Conservation (phyloP, 2,329 filamentous ascomycete genomes). For the Fusarium coicis region DNA sequence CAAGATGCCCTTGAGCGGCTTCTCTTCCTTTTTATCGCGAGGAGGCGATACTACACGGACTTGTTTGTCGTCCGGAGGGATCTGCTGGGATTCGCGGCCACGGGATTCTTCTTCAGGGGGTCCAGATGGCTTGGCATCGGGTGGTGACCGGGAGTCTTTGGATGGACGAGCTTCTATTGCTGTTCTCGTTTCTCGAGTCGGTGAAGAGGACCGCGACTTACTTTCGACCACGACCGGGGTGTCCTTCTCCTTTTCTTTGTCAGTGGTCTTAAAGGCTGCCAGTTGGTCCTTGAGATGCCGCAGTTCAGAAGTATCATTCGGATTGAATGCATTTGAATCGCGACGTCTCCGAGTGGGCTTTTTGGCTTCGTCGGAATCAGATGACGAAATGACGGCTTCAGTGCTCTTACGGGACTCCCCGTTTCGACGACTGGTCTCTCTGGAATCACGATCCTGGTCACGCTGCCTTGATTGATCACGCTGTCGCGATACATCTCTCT, state of each 20-base stretch:
- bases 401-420: slow-evolving; percentile 52
- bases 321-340: slow-evolving; percentile 59
- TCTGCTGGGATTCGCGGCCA: slow-evolving; percentile 54
- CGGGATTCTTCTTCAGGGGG: slow-evolving; percentile 49
- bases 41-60: slow-evolving; percentile 81
- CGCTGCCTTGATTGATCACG: slow-evolving; percentile 35
- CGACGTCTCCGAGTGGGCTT: slow-evolving; percentile 52
- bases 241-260: slow-evolving; percentile 41
- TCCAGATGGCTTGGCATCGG: slow-evolving; percentile 26
- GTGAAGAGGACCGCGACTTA: slow-evolving; percentile 40
- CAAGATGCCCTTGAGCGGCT: slow-evolving; percentile 84
- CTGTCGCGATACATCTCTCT: slow-evolving; percentile 33
- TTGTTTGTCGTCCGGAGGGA: slow-evolving; percentile 56
- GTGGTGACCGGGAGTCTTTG: slow-evolving; percentile 26
- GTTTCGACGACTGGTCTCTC: slow-evolving; percentile 51
- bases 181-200: slow-evolving; percentile 21
- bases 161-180: slow-evolving; percentile 20
- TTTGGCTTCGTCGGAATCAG: slow-evolving; percentile 57
- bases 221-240: slow-evolving; percentile 36
- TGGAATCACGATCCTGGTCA: slow-evolving; percentile 39
- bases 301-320: slow-evolving; percentile 63
- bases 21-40: slow-evolving; percentile 69
- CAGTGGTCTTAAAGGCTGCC: slow-evolving; percentile 52
- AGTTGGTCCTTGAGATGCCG: slow-evolving; percentile 62
- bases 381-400: slow-evolving; percentile 49